Evolutionary conservation across 139 green algal species (phyloP).

Genomic region (Nannochloris sp.): DNA sequence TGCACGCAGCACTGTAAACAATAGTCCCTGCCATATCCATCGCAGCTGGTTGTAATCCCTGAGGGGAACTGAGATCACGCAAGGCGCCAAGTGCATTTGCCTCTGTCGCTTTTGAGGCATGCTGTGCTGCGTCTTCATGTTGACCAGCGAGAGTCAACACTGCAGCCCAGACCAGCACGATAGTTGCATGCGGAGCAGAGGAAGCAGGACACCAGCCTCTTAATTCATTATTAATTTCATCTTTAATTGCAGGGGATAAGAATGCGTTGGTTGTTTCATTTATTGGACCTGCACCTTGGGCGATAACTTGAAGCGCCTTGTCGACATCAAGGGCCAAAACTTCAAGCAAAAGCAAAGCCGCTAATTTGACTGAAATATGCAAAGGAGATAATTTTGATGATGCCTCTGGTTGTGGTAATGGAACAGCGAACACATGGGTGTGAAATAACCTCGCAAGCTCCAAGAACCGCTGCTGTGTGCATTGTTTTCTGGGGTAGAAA

Average conservation of each 20-base stretch:
- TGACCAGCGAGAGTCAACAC: conserved; percentile 16
- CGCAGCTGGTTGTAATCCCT: neutral
- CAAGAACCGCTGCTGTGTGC: conserved; percentile 33
- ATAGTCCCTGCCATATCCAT: conserved; percentile 21
- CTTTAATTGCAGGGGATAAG: neutral
- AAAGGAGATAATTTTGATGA: neutral
- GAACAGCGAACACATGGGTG: conserved; percentile 28
- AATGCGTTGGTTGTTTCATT: conserved; percentile 9
- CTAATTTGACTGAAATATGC: conserved; percentile 15
- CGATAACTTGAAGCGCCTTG: conserved; percentile 8
- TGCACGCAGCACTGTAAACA: conserved; percentile 3
- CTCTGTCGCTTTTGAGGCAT: neutral
- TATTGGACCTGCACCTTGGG: neutral
- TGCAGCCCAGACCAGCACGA: conserved; percentile 28
- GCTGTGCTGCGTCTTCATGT: neutral
- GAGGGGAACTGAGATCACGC: neutral
- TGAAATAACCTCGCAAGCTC: conserved; percentile 39
- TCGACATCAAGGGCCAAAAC: conserved; percentile 39
- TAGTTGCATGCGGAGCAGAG: conserved; percentile 8
- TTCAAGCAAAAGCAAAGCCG: conserved; percentile 36
- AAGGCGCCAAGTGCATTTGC: neutral
- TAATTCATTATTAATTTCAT: conserved; percentile 13
- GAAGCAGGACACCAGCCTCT: conserved; percentile 9
- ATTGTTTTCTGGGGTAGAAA: conserved; percentile 33
- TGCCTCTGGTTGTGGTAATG: too few species aligned